phyloP scores from a whole-genome alignment of 2,329 filamentous ascomycete genomes.

The Helotiales sp. region DNA sequence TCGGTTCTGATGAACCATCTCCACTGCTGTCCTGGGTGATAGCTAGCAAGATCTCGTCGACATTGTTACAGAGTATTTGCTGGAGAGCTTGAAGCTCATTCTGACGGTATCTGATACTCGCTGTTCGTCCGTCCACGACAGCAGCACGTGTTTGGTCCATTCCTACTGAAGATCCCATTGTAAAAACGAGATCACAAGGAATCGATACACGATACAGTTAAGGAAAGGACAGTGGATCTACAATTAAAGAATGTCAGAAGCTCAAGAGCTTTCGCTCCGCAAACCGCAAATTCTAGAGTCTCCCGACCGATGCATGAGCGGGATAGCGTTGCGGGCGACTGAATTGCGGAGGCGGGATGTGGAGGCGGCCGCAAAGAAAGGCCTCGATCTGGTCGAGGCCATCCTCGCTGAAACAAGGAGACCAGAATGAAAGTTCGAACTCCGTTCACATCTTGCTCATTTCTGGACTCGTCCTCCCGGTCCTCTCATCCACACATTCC shows the following conservation, averaged over 20 bases:
- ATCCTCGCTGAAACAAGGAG: not conserved
- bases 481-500: not conserved
- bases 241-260: not conserved
- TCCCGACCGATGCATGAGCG: not conserved
- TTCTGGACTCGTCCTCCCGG: not conserved
- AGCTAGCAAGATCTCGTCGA: slow-evolving; percentile 46
- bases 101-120: slow-evolving; percentile 53
- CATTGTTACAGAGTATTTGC: slow-evolving; percentile 45
- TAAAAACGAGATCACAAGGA: not conserved
- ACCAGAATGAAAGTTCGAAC: not conserved
- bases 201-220: not conserved
- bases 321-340: not conserved
- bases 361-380: slow-evolving; percentile 10
- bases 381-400: too few relatives aligned
- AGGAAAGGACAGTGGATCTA: not conserved
- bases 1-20: slow-evolving; percentile 14
- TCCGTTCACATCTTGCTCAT: not conserved
- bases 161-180: slow-evolving; percentile 23
- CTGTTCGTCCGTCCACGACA: slow-evolving; percentile 50
- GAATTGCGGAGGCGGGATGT: not conserved
- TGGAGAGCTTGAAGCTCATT: slow-evolving; percentile 52
- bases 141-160: slow-evolving; percentile 42
- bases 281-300: not conserved
- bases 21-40: slow-evolving; percentile 48
- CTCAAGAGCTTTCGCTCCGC: not conserved